Evolutionary conservation across 108 stramenopile species (phyloP).

Genomic region (Epithemia pelagica): DNA sequence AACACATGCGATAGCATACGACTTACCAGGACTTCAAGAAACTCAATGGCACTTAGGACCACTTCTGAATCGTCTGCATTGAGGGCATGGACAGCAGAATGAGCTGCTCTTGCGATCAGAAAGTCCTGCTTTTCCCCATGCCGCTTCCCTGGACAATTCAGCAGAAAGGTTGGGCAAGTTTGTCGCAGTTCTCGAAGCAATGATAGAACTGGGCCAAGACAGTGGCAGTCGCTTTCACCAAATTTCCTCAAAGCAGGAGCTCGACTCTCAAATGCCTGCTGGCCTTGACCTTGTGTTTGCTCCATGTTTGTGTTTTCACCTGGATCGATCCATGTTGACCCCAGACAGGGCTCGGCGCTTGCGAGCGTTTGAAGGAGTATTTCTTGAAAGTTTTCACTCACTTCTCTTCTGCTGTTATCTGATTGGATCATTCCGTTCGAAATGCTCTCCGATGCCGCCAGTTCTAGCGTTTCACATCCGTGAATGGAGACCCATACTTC

Average conservation of each 20-base stretch:
- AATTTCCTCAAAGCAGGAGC: neutral
- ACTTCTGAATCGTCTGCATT: neutral
- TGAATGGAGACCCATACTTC: neutral
- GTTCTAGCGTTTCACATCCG: neutral
- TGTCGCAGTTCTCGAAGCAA: neutral
- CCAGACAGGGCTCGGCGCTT: neutral
- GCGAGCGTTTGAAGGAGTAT: neutral
- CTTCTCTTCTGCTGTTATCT: neutral
- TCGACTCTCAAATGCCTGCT: neutral
- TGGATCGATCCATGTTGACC: neutral
- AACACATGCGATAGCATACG: no score
- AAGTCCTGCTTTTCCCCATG: neutral
- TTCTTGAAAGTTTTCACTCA: neutral
- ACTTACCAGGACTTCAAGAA: conserved; percentile 1
- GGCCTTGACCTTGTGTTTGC: neutral
- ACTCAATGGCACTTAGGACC: neutral
- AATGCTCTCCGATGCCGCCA: neutral
- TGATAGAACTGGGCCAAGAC: neutral
- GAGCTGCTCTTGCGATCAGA: neutral
- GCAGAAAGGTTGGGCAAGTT: conserved; percentile 2
- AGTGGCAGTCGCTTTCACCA: neutral
- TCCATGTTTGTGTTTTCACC: neutral
- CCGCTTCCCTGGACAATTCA: neutral
- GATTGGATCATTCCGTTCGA: neutral
- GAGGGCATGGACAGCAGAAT: neutral